Base-by-base conservation (phyloP, 768 basidiomycete genomes). In the Holtermanniella nyarrowii region DNA sequence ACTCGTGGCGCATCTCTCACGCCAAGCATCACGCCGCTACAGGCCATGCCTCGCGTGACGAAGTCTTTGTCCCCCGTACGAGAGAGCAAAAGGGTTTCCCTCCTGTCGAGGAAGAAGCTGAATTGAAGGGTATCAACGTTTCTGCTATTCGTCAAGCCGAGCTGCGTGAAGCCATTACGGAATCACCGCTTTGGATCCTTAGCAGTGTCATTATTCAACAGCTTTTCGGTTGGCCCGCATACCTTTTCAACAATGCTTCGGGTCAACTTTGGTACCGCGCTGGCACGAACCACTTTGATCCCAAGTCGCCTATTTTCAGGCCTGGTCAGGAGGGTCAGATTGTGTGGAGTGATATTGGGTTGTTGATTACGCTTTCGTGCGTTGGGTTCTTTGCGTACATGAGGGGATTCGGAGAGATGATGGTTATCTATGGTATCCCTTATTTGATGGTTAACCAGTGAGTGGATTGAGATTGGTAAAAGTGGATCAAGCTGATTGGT, bases 1-100 rank as follows among this genome's bases (percentile, higher is more conserved):
- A 96, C 68, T 86, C 88, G 3, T 97, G 91, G 93, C 80, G 88
- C 57, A 88, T 95, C 66, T 83, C 82, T 3, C 93, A 96, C 69
- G 88, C 80, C 21, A 87, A 88, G 71, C 93, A 99, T 73, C 93
- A 99, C 71, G 93, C 93, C 14, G 83, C 85, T 0, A 95, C 90
- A 3, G 86, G 78, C 14, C 91, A 96, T 73, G 80, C 93, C 80
- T 86, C 85, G 25, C 82, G 90, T 59, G 93, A 96, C 61, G 90
- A 97, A 68, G 93, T 96, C 53, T 95, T 88, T 62, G 89, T 97
- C 2, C 93, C 93, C 45, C 73, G 79, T 60, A 91, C 93, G 16
- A 83, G 89, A 43, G 82, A 83, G 12, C 75, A 85, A 27, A 72
- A 79, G 21, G 80, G 82, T 23, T 75, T 82, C 24, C 82, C 82